Evolutionary conservation across 139 green algal species (phyloP).

Genomic region (Yamagishiella unicocca): DNA sequence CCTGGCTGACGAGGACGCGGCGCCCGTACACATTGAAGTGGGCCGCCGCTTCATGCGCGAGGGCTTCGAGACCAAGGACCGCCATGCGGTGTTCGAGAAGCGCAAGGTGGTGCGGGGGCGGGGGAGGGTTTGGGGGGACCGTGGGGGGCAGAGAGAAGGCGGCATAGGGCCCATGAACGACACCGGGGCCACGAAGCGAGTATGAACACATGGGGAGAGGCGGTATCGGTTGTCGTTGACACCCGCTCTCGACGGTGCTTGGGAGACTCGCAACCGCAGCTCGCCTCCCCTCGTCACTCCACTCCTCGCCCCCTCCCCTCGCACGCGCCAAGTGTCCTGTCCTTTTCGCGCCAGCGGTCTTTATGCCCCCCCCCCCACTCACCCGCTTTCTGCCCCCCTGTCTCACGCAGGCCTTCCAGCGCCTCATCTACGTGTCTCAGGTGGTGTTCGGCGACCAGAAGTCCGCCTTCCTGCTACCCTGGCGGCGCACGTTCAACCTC

Average conservation of each 20-base stretch:
- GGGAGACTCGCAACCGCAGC: not conserved
- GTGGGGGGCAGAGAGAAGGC: not conserved
- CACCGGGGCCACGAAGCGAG: not conserved
- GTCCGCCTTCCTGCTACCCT: constrained; percentile 94
- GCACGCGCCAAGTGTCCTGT: too few relatives aligned
- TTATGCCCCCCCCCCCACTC: not conserved
- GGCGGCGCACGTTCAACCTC: constrained; percentile 92
- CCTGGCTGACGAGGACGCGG: constrained; percentile 92
- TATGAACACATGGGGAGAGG: not conserved
- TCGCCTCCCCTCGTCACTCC: not conserved
- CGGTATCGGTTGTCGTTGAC: not conserved
- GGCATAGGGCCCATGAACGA: not conserved
- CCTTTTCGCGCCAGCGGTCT: too few relatives aligned
- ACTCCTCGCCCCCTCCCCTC: not conserved
- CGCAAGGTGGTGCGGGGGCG: constrained; percentile 57
- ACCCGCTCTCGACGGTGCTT: not conserved
- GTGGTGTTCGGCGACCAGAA: constrained; percentile 90
- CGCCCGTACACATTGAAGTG: constrained; percentile 94
- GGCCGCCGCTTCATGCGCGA: constrained; percentile 39
- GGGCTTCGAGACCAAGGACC: constrained; percentile 64
- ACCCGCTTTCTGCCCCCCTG: not conserved
- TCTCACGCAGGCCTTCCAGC: constrained; percentile 87
- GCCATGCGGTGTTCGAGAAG: constrained; percentile 76
- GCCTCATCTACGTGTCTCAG: constrained; percentile 96
- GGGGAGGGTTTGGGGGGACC: too few relatives aligned